Conservation (phyloP, 2,329 filamentous ascomycete genomes). For the Whalleya microplaca region DNA sequence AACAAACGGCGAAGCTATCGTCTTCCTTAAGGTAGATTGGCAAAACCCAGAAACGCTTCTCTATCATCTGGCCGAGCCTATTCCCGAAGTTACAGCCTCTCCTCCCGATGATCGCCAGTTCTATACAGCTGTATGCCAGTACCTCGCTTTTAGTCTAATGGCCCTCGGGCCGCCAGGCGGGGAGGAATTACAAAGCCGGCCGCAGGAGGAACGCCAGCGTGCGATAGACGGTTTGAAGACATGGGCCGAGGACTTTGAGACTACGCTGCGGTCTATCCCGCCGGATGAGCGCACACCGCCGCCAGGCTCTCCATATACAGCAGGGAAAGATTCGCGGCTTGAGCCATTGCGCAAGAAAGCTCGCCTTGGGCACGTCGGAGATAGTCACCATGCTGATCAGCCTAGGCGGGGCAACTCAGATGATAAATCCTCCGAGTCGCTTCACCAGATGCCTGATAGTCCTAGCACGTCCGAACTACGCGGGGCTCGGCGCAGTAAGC, state of each 20-base stretch:
- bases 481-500: slow-evolving; percentile 24
- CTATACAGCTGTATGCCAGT: slow-evolving; percentile 36
- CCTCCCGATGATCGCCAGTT: slow-evolving; percentile 17
- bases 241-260: slow-evolving; percentile 33
- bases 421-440: slow-evolving; percentile 12
- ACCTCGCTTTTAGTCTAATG: slow-evolving; percentile 36
- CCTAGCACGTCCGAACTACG: slow-evolving; percentile 16
- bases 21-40: slow-evolving; percentile 46
- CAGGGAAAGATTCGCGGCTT: slow-evolving; percentile 22
- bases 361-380: neutral
- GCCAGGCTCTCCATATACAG: slow-evolving; percentile 16
- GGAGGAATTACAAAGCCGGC: slow-evolving; percentile 7
- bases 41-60: slow-evolving; percentile 31
- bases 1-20: slow-evolving; percentile 46
- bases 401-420: too few relatives aligned
- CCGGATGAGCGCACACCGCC: slow-evolving; percentile 17
- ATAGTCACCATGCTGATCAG: neutral
- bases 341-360: slow-evolving; percentile 21
- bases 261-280: slow-evolving; percentile 27
- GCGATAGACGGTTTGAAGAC: slow-evolving; percentile 13
- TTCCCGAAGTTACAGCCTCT: slow-evolving; percentile 30
- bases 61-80: slow-evolving; percentile 39
- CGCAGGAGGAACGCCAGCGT: slow-evolving; percentile 25
- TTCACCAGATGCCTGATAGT: slow-evolving; percentile 8
- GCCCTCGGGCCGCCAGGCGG: slow-evolving; percentile 28